phyloP scores from a whole-genome alignment of 495 filamentous ascomycete genomes.

The Aspergillus panamensis region DNA sequence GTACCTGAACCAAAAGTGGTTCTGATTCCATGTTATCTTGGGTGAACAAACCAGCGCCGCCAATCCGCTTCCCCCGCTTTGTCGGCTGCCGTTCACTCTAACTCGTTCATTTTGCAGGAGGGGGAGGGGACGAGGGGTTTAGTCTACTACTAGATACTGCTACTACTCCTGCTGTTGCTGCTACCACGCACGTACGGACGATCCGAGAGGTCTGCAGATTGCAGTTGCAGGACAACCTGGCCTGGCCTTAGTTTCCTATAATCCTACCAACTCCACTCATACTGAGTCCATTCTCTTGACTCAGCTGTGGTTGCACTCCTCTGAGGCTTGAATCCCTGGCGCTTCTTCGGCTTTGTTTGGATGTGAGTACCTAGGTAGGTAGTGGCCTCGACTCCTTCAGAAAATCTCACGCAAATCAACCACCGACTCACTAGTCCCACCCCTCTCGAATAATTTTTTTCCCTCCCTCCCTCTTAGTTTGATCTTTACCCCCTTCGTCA shows the following conservation, averaged over 20 bases:
- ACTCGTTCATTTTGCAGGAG: neutral
- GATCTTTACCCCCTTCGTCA: slow-evolving; percentile 18
- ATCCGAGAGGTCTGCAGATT: neutral
- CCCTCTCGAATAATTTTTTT: neutral
- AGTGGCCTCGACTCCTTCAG: neutral
- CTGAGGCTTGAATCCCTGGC: slow-evolving; percentile 1
- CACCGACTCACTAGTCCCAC: neutral
- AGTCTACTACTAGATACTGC: too few species aligned
- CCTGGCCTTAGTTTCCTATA: neutral
- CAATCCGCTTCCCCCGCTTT: slow-evolving; percentile 13
- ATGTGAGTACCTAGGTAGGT: neutral
- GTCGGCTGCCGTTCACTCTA: neutral
- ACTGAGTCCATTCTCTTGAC: neutral
- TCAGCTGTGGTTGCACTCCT: neutral
- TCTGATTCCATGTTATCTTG: too few species aligned
- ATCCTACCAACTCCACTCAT: neutral
- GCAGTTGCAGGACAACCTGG: neutral
- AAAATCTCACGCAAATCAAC: neutral
- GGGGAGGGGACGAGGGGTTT: too few species aligned
- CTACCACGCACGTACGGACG: neutral
- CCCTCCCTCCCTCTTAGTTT: neutral
- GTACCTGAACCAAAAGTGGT: neutral
- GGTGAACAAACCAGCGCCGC: neutral
- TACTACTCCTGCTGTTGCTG: neutral
- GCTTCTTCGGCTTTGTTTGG: neutral